Base-by-base conservation (phyloP, 352 stramenopile genomes). In the Pythium phragmitis region DNA sequence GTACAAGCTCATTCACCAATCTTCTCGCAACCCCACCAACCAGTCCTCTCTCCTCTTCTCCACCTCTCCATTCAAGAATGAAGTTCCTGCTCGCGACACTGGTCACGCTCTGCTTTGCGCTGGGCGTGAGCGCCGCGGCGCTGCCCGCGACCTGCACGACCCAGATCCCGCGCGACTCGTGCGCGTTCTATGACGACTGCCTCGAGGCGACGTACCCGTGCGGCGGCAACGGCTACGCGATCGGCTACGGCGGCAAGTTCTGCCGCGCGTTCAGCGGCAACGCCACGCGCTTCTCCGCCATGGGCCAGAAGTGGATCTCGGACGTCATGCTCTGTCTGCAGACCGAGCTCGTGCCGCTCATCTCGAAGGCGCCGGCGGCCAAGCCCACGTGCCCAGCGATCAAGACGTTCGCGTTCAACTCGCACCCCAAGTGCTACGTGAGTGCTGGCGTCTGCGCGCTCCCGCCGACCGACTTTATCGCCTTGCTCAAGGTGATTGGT, bases 351-450 rank as follows among this genome's bases (percentile, higher is more conserved):
- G 69, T 72, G 50, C 55, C 65, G 13, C 19, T 69, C 17, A 23
- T 76, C 41, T 50, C 53, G 12, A 13, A 62, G 26, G 56, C 42
- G 36, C 26, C 30, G 7, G 53, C 52, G 48, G 42, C 33, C 30
- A 65, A 65, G 45, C 55, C 49, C 13, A 64, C 65, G 2, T 73
- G 69, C 47, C 28, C 46, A 11, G 56, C 43, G 21, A 73, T 73
- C 54, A 69, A 70, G 53, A 70, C 57, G 14, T 67, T 67, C 47
- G 69, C 69, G 7, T 76, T 76, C 55, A 52, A 70, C 65, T 70
- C 69, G 37, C 69, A 76, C 57, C 69, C 69, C 16, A 58, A 65
- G 54, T 76, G 69, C 60, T 76, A 76, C 61, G 59, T 71, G 13
- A 51, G 65, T 30, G 46, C 55, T 5, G 67, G 69, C 42, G 69